A percentile compares a stretch with the other conserved stretches of the same genome.
Evolutionary conservation across 2,329 filamentous ascomycete genomes (phyloP).

Genomic region (Didymella segeticola): DNA sequence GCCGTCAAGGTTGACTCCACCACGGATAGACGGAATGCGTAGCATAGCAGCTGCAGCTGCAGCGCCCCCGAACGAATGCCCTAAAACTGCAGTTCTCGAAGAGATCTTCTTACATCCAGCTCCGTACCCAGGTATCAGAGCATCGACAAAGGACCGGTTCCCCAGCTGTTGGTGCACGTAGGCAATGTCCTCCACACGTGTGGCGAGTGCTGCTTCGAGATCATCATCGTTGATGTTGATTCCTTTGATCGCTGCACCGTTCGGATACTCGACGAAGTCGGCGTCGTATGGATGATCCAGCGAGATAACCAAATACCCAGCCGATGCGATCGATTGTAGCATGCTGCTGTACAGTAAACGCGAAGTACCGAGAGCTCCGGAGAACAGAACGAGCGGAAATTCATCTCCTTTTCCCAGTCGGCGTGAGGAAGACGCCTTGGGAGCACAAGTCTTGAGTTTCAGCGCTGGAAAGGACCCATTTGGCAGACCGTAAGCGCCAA

Average conservation of each 20-base stretch:
- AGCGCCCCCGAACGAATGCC: constrained; percentile 49
- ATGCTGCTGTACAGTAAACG: constrained; percentile 54
- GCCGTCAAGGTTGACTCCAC: constrained; percentile 48
- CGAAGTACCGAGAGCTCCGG: constrained; percentile 54
- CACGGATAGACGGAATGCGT: constrained; percentile 25
- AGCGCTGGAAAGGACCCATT: constrained; percentile 33
- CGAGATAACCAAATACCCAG: constrained; percentile 57
- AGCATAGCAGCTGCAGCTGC: constrained; percentile 31
- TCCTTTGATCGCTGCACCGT: constrained; percentile 45
- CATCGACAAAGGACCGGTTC: constrained; percentile 15
- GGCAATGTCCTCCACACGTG: constrained; percentile 31
- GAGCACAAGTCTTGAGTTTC: constrained; percentile 24
- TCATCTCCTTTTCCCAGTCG: not conserved
- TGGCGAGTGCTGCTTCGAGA: constrained; percentile 27
- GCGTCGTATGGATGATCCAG: constrained; percentile 61
- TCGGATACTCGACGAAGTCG: constrained; percentile 57
- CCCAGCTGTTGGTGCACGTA: constrained; percentile 31
- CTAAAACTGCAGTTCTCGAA: constrained; percentile 31
- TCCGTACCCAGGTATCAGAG: constrained; percentile 12
- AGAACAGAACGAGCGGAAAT: constrained; percentile 51
- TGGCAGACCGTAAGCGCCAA: constrained; percentile 33
- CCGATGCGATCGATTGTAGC: constrained; percentile 55
- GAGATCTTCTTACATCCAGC: not conserved
- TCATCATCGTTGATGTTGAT: constrained; percentile 32
- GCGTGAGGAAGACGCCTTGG: not conserved